Evolutionary conservation across 331 rosid genomes (phyloP).

Genomic region (Rhamnella rubrinervis): DNA sequence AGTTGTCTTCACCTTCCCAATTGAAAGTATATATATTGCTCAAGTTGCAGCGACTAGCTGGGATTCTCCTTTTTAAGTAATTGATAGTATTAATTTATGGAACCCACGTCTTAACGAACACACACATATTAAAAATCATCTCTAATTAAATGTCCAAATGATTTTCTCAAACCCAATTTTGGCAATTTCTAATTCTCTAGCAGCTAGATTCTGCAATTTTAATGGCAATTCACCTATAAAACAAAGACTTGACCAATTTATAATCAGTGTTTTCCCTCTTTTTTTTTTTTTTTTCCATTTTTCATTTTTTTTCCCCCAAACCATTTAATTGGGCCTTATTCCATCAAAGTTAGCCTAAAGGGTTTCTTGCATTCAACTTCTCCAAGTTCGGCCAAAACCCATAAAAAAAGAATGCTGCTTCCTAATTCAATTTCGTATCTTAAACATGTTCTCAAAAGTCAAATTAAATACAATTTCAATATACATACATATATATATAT

Average conservation of each 20-base stretch:
- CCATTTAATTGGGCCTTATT: constrained; percentile 33
- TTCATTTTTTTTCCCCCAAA: constrained; percentile 25
- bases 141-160: too few relatives aligned
- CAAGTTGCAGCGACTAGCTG: too few relatives aligned
- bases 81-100: too few relatives aligned
- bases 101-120: too few relatives aligned
- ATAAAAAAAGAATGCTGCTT: constrained; percentile 33
- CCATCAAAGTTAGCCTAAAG: constrained; percentile 31
- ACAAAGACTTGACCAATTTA: constrained; percentile 19
- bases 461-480: constrained; percentile 11
- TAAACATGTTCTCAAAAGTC: constrained; percentile 34
- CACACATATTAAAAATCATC: too few relatives aligned
- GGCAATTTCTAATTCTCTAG: too few relatives aligned
- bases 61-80: too few relatives aligned
- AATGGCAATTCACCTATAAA: constrained; percentile 53
- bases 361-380: constrained; percentile 37
- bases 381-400: constrained; percentile 66
- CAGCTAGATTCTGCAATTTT: not conserved
- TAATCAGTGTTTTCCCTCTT: not conserved
- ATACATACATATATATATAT: not conserved
- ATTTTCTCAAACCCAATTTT: too few relatives aligned
- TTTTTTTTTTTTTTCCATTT: not conserved
- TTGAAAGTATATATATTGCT: too few relatives aligned
- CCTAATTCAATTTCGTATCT: constrained; percentile 38
- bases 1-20: too few relatives aligned